Percentiles rank a stretch among this genome's conserved stretches.
phyloP scores from a whole-genome alignment of 202 grass and related monocot species.

The Musa balbisiana region DNA sequence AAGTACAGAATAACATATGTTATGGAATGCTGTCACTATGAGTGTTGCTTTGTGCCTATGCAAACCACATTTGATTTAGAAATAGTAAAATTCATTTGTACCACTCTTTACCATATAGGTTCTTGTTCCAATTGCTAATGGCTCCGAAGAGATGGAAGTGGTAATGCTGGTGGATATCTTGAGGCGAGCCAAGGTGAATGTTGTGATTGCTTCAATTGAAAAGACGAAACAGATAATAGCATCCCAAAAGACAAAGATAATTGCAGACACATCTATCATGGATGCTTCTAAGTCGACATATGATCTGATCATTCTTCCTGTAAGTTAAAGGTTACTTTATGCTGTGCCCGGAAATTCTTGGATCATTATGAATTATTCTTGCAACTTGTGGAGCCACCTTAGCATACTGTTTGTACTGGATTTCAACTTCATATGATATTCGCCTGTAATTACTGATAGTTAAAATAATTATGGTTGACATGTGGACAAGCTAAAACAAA shows the following conservation, averaged over 20 bases:
- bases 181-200: constrained; percentile 78
- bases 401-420: too few relatives aligned
- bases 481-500: too few relatives aligned
- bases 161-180: constrained; percentile 69
- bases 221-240: constrained; percentile 49
- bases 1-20: not conserved
- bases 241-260: constrained; percentile 57
- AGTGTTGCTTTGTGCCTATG: constrained; percentile 1
- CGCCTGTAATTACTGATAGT: too few relatives aligned
- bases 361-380: constrained; percentile 2
- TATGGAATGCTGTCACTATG: not conserved
- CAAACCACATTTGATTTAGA: not conserved
- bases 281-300: constrained; percentile 58
- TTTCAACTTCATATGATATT: too few relatives aligned
- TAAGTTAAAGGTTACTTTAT: constrained; percentile 27
- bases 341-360: constrained; percentile 18
- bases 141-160: constrained; percentile 84
- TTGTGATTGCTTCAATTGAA: constrained; percentile 75
- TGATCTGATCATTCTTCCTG: constrained; percentile 89
- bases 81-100: constrained; percentile 13
- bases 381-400: not conserved
- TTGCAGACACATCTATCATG: constrained; percentile 58
- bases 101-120: constrained; percentile 47
- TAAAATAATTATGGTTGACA: too few relatives aligned
- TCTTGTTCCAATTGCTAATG: constrained; percentile 87